Percentiles rank a stretch among this genome's conserved stretches.
Conservation (phyloP, 306 rosid species). For the Glycine soja region DNA sequence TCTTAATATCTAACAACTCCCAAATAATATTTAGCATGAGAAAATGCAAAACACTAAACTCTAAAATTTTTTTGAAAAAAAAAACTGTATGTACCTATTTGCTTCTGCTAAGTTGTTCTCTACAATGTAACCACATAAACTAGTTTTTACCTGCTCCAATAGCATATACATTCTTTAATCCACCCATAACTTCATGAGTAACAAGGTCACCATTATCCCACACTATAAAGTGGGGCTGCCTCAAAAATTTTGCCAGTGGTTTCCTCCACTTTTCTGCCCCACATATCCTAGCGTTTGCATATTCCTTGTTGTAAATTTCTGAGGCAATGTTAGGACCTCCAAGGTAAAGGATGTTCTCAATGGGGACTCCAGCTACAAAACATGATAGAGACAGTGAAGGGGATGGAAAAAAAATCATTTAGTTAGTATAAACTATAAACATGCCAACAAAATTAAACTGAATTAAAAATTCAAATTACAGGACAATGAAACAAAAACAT, state of each 20-base stretch:
- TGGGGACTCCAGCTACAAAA: constrained; percentile 80
- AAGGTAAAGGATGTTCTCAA: constrained; percentile 87
- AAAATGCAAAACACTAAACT: no score
- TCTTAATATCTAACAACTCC: no score
- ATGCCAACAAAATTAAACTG: neutral
- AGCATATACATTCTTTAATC: constrained; percentile 94
- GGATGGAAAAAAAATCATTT: constrained; percentile 2
- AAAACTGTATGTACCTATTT: neutral
- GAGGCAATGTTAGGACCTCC: constrained; percentile 99
- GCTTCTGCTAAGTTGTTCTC: constrained; percentile 27
- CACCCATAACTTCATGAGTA: constrained; percentile 98
- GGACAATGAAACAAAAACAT: no score
- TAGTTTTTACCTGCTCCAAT: constrained; percentile 87
- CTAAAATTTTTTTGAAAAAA: no score
- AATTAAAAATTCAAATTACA: neutral
- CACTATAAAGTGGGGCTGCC: constrained; percentile 88
- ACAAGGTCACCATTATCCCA: constrained; percentile 98
- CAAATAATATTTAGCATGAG: no score
- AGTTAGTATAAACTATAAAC: constrained; percentile 1
- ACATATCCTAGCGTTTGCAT: constrained; percentile 94
- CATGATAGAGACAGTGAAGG: constrained; percentile 21
- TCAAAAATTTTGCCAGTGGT: constrained; percentile 82
- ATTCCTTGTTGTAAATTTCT: constrained; percentile 89
- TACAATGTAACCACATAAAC: neutral
- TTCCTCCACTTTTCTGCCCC: constrained; percentile 96